phyloP scores from a whole-genome alignment of 768 basidiomycete species.

The Boletales sp. region DNA sequence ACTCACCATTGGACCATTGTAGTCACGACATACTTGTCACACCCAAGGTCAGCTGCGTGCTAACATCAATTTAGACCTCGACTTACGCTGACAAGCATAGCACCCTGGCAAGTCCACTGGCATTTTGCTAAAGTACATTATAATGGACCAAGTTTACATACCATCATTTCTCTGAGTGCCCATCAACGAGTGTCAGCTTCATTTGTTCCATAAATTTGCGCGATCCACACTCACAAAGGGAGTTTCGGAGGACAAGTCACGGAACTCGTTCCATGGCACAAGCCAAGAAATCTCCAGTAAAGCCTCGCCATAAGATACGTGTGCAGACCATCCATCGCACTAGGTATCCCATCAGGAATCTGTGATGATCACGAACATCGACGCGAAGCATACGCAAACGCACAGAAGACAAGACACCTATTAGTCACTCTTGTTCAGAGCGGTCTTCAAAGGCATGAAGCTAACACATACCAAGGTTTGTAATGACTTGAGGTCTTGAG shows the following conservation, averaged over 20 bases:
- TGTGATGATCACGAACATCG: no score
- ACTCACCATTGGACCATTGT: constrained; percentile 12
- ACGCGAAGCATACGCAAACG: background rate
- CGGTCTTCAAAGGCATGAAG: no score
- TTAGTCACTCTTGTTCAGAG: background rate
- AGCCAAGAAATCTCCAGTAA: background rate
- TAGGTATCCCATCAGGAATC: background rate
- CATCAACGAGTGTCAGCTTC: no score
- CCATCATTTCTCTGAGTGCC: constrained; percentile 3
- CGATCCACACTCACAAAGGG: no score
- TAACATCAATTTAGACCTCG: no score
- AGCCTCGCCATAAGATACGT: background rate
- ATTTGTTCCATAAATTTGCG: no score
- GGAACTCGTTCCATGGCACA: background rate
- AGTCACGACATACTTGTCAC: constrained; percentile 1
- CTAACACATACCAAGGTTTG: constrained; percentile 4
- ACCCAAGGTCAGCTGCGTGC: background rate
- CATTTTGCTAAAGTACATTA: background rate
- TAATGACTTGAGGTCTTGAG: constrained; percentile 3
- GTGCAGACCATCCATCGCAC: constrained; percentile 2
- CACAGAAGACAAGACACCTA: constrained; percentile 3
- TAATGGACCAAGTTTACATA: background rate
- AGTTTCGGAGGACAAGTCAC: no score
- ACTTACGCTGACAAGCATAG: constrained; percentile 1
- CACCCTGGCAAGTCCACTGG: background rate